Evolutionary conservation across 306 rosid species (phyloP).

Genomic region (Malus asiatica): DNA sequence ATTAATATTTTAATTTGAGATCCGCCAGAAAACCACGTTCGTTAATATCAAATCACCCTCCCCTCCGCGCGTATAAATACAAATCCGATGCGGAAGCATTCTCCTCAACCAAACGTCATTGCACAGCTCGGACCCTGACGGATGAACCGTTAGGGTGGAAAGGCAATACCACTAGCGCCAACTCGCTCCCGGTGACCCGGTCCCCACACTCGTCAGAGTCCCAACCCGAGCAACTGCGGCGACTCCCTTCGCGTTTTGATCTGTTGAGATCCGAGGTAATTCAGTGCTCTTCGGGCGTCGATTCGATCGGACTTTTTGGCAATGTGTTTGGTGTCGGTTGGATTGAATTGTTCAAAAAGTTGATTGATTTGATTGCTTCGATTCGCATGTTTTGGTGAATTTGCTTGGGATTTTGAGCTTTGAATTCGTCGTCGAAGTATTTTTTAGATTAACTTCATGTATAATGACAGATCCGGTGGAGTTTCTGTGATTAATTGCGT

Average conservation of each 20-base stretch:
- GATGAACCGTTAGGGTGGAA: slow-evolving; percentile 19
- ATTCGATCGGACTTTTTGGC: background rate
- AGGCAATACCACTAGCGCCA: background rate
- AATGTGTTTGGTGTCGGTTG: background rate
- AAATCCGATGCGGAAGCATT: background rate
- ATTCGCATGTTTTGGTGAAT: background rate
- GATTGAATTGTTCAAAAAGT: background rate
- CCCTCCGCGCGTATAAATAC: slow-evolving; percentile 19
- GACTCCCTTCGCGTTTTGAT: slow-evolving; percentile 17
- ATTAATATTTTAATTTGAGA: background rate
- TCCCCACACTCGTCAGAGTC: slow-evolving; percentile 18
- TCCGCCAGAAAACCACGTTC: slow-evolving; percentile 2
- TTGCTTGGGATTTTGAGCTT: background rate
- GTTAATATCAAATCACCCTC: slow-evolving; percentile 5
- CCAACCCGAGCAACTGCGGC: slow-evolving; percentile 6
- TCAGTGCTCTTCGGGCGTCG: background rate
- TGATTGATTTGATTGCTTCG: background rate
- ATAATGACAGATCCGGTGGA: background rate
- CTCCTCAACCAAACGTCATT: slow-evolving; percentile 17
- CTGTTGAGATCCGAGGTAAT: slow-evolving; percentile 28
- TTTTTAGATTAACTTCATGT: background rate
- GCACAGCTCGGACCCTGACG: slow-evolving; percentile 24
- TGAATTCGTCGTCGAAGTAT: background rate
- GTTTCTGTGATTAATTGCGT: background rate
- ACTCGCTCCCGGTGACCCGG: slow-evolving; percentile 27